Conservation (phyloP, 2,329 filamentous ascomycete species). For the Hymenoscyphus linearis region DNA sequence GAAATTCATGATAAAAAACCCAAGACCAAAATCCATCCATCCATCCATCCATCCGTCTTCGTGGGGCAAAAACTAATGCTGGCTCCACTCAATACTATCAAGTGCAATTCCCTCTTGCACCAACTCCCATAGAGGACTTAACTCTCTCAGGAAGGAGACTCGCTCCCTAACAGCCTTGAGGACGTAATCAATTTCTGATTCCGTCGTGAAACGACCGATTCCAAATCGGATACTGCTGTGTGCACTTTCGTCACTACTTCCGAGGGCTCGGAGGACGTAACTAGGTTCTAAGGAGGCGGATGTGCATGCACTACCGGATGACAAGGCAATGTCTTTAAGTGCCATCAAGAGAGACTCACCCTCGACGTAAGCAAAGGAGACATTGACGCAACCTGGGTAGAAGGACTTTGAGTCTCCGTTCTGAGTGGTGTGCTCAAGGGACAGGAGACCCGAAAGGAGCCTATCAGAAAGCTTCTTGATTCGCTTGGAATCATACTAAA, state of each 20-base stretch:
- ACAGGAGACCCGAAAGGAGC: conserved; percentile 73
- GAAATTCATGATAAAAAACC: neutral
- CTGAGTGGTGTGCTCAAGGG: conserved; percentile 86
- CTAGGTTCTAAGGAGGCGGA: conserved; percentile 94
- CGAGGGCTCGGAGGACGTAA: conserved; percentile 89
- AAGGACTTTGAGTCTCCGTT: conserved; percentile 81
- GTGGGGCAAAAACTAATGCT: conserved; percentile 57
- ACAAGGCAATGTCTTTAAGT: conserved; percentile 93
- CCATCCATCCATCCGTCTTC: neutral
- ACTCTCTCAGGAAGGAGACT: conserved; percentile 86
- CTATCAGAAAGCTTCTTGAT: conserved; percentile 79
- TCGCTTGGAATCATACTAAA: conserved; percentile 84
- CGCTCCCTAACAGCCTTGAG: conserved; percentile 87
- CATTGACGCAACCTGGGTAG: conserved; percentile 96
- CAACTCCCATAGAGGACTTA: conserved; percentile 94
- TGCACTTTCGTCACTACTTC: conserved; percentile 94
- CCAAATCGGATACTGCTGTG: conserved; percentile 98
- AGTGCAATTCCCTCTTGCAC: conserved; percentile 96
- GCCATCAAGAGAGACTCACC: conserved; percentile 98
- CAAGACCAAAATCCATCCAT: neutral
- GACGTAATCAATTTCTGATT: conserved; percentile 94
- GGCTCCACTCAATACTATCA: conserved; percentile 96
- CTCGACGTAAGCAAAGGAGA: conserved; percentile 97
- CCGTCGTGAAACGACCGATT: conserved; percentile 94
- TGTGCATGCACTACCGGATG: conserved; percentile 93